Conservation (phyloP, 2,329 filamentous ascomycete genomes). For the Chaetothyriales sp. region DNA sequence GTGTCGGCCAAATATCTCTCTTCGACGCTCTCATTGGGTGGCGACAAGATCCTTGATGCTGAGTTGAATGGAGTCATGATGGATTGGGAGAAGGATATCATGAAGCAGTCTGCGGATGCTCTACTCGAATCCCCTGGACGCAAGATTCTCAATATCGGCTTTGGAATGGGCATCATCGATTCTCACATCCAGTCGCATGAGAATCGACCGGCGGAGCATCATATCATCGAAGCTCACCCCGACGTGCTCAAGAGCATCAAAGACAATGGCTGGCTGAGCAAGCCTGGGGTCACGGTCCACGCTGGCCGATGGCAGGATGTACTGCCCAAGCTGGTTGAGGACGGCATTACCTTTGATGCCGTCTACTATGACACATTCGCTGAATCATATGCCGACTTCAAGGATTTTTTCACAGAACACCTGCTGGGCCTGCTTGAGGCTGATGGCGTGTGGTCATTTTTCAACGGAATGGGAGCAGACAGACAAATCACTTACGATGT, state of each 20-base stretch:
- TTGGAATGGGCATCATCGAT: conserved; percentile 84
- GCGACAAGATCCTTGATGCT: conserved; percentile 55
- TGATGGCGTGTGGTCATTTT: conserved; percentile 46
- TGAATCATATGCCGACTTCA: conserved; percentile 76
- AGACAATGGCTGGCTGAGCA: conserved; percentile 52
- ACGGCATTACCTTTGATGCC: conserved; percentile 60
- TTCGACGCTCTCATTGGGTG: conserved; percentile 48
- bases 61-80: conserved; percentile 82
- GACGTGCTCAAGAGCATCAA: conserved; percentile 56
- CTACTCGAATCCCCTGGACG: conserved; percentile 48
- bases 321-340: conserved; percentile 49
- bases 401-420: conserved; percentile 74
- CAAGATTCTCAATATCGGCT: conserved; percentile 69
- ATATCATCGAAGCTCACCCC: conserved; percentile 76
- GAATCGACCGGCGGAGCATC: conserved; percentile 53
- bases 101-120: conserved; percentile 58
- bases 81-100: conserved; percentile 79
- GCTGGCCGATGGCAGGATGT: conserved; percentile 70
- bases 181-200: conserved; percentile 47
- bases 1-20: conserved; percentile 40
- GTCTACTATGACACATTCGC: conserved; percentile 98
- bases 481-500: conserved; percentile 90
- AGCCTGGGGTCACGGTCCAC: conserved; percentile 45
- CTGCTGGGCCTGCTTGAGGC: conserved; percentile 64
- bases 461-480: conserved; percentile 74